Evolutionary conservation across 164 flowering plant species (phyloP).

Genomic region (Macadamia integrifolia): DNA sequence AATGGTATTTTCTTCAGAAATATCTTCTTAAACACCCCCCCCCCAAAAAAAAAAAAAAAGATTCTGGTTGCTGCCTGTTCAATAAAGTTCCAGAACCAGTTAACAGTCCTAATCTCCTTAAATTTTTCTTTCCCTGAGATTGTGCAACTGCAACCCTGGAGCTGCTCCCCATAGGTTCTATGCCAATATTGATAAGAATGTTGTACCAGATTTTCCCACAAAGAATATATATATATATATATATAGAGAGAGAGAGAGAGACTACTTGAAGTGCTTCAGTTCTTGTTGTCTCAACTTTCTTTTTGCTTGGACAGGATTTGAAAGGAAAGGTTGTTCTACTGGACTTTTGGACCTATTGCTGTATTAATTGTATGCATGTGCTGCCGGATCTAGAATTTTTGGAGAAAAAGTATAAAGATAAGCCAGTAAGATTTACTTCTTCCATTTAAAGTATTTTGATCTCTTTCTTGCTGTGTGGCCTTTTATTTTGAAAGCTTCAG

Average conservation of each 20-base stretch:
- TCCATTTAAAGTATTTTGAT: constrained; percentile 1
- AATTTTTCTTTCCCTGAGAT: too few species aligned
- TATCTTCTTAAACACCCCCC: too few species aligned
- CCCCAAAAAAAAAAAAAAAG: too few species aligned
- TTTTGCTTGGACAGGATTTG: constrained; percentile 43
- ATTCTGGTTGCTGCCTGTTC: too few species aligned
- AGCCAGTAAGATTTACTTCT: constrained; percentile 49
- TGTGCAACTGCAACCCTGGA: too few species aligned
- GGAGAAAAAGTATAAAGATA: constrained; percentile 83
- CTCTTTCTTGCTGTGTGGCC: not conserved
- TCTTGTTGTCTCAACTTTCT: not conserved
- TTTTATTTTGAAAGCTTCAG: not conserved
- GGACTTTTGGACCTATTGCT: constrained; percentile 98
- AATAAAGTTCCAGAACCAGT: too few species aligned
- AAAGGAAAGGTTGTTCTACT: constrained; percentile 92
- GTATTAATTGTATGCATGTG: constrained; percentile 97
- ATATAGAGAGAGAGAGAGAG: too few species aligned
- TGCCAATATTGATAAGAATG: too few species aligned
- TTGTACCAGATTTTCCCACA: too few species aligned
- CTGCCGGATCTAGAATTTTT: constrained; percentile 89
- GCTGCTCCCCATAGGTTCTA: too few species aligned
- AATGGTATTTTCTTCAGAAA: too few species aligned
- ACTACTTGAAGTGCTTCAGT: not conserved
- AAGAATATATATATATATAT: too few species aligned
- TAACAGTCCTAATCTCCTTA: not conserved